phyloP scores from a whole-genome alignment of 2,329 filamentous ascomycete genomes.

The Cyphellophora attinorum region DNA sequence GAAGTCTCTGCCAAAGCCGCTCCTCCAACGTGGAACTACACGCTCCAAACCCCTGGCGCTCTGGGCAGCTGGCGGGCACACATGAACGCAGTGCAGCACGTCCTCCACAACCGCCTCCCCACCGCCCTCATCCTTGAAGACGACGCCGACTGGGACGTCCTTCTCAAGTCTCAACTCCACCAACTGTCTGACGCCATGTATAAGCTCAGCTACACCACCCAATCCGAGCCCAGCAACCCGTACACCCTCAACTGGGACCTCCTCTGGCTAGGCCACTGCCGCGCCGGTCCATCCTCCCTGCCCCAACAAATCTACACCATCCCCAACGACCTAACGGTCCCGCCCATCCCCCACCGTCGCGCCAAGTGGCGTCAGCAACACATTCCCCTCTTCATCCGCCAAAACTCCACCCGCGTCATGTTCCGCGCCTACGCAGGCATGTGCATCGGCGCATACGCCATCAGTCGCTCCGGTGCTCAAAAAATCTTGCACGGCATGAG shows the following conservation, averaged over 20 bases:
- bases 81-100: constrained; percentile 22
- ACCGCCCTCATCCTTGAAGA: constrained; percentile 36
- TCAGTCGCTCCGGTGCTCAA: constrained; percentile 30
- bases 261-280: constrained; percentile 43
- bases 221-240: constrained; percentile 10
- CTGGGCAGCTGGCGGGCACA: constrained; percentile 32
- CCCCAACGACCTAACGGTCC: constrained; percentile 3
- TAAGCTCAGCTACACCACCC: too few relatives aligned
- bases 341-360: not conserved
- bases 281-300: constrained; percentile 9
- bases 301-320: not conserved
- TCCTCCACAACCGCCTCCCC: constrained; percentile 26
- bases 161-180: constrained; percentile 16
- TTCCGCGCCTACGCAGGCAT: constrained; percentile 14
- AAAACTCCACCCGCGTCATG: constrained; percentile 3
- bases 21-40: constrained; percentile 17
- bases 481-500: constrained; percentile 22
- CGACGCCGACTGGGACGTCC: constrained; percentile 36
- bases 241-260: constrained; percentile 44
- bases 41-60: not conserved
- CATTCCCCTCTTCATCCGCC: not conserved
- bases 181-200: not conserved
- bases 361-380: constrained; percentile 2
- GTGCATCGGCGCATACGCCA: constrained; percentile 27
- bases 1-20: constrained; percentile 33